Percentiles rank a stretch among this genome's conserved stretches.
Conservation (phyloP, 2,329 filamentous ascomycete species). For the Xylariales sp. region DNA sequence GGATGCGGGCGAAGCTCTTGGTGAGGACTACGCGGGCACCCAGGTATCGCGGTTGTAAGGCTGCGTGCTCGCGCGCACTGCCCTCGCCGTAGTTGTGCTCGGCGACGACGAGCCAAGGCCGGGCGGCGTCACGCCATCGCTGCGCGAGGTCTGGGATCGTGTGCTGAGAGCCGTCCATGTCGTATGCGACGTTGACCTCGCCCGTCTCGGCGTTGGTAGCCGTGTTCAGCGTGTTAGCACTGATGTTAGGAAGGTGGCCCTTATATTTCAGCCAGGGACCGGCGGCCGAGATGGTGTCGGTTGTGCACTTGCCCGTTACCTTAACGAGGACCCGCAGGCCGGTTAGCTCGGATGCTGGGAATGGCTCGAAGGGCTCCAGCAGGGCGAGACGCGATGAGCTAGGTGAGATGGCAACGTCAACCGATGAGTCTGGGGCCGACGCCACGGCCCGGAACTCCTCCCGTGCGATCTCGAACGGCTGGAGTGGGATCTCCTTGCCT, state of each 20-base stretch:
- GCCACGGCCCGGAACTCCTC: constrained; percentile 75
- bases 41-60: constrained; percentile 89
- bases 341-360: constrained; percentile 79
- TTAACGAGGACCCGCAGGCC: constrained; percentile 92
- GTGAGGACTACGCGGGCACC: constrained; percentile 85
- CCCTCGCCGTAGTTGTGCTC: constrained; percentile 98
- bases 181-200: constrained; percentile 93
- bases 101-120: constrained; percentile 92
- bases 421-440: constrained; percentile 75
- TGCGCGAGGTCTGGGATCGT: constrained; percentile 89
- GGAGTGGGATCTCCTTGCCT: constrained; percentile 72
- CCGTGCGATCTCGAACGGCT: constrained; percentile 78
- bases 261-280: constrained; percentile 99
- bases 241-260: constrained; percentile 97
- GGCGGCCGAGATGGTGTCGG: constrained; percentile 96
- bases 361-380: constrained; percentile 88
- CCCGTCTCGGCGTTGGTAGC: constrained; percentile 92
- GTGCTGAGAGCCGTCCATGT: constrained; percentile 76
- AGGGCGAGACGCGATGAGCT: constrained; percentile 91
- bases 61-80: constrained; percentile 88
- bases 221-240: constrained; percentile 95
- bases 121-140: constrained; percentile 80
- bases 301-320: constrained; percentile 97
- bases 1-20: constrained; percentile 91
- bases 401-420: constrained; percentile 82